phyloP scores from a whole-genome alignment of 805 yeast genomes.

The Starmerella vaccinii region DNA sequence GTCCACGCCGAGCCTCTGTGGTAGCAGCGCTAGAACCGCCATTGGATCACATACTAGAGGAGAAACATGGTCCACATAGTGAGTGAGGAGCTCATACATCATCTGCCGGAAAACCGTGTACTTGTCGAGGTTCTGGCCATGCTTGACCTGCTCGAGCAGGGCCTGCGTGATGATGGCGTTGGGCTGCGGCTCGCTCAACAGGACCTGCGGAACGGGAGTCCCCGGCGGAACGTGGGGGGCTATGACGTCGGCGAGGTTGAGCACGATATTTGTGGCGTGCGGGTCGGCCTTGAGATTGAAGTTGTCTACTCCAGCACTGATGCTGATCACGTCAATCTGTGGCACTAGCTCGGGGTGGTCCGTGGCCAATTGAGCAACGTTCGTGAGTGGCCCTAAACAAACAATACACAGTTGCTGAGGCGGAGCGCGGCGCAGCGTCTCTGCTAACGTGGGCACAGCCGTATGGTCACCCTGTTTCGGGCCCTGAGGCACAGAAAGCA shows the following conservation, averaged over 20 bases:
- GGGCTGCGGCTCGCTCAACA: constrained; percentile 28
- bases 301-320: constrained; percentile 68
- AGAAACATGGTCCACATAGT: constrained; percentile 40
- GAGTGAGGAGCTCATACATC: constrained; percentile 45
- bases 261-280: constrained; percentile 52
- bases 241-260: constrained; percentile 40
- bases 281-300: constrained; percentile 72
- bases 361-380: constrained; percentile 47
- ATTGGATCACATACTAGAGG: constrained; percentile 79
- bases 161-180: constrained; percentile 42
- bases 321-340: constrained; percentile 47
- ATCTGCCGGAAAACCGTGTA: constrained; percentile 42
- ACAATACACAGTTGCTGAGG: constrained; percentile 48
- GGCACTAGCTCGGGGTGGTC: constrained; percentile 45
- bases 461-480: constrained; percentile 29
- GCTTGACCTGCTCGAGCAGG: constrained; percentile 35
- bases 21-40: constrained; percentile 51
- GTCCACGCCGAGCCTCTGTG: constrained; percentile 25
- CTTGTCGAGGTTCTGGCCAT: constrained; percentile 28
- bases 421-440: constrained; percentile 36
- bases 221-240: constrained; percentile 26
- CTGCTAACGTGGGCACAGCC: constrained; percentile 36
- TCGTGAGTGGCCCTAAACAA: constrained; percentile 72
- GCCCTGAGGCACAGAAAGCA: constrained; percentile 43
- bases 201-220: constrained; percentile 19